These are phyloP conservation scores for Penicillium italicum DNA, from an alignment of 2,329 filamentous ascomycete species.

Conservation along the genomic window DNA sequence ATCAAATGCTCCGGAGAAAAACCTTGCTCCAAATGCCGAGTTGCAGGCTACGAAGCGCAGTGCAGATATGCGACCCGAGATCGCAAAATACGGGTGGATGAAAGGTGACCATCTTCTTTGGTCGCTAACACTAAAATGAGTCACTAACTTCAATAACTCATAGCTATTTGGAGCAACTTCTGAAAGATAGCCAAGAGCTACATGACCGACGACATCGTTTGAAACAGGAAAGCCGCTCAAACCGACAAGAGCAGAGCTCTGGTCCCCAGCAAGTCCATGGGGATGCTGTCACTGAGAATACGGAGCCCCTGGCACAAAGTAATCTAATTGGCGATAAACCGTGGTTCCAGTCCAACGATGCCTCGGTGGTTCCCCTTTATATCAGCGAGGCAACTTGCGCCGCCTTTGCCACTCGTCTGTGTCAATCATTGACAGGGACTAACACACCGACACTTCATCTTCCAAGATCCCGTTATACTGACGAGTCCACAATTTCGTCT, in stretches of 20 bases:
- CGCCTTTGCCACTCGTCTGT: slow-evolving; percentile 33
- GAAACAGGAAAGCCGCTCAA: neutral
- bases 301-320: slow-evolving; percentile 11
- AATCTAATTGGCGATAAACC: slow-evolving; percentile 6
- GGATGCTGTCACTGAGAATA: slow-evolving; percentile 7
- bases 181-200: slow-evolving; percentile 12
- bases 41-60: slow-evolving; percentile 28
- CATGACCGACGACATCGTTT: neutral
- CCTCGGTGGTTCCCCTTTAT: slow-evolving; percentile 26
- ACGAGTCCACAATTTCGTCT: slow-evolving; percentile 16
- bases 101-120: slow-evolving; percentile 11
- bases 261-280: neutral
- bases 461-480: slow-evolving; percentile 24
- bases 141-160: neutral
- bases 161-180: slow-evolving; percentile 29
- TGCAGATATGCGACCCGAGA: slow-evolving; percentile 40
- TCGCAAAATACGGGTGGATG: slow-evolving; percentile 34
- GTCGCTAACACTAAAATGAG: neutral
- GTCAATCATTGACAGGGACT: slow-evolving; percentile 25
- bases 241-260: neutral
- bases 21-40: slow-evolving; percentile 39
- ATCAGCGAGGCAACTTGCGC: slow-evolving; percentile 35
- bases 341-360: slow-evolving; percentile 30
- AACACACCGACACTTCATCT: slow-evolving; percentile 21
- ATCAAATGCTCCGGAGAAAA: slow-evolving; percentile 43